Conservation (phyloP, 257 asterid genomes). For the Fraxinus americana region DNA sequence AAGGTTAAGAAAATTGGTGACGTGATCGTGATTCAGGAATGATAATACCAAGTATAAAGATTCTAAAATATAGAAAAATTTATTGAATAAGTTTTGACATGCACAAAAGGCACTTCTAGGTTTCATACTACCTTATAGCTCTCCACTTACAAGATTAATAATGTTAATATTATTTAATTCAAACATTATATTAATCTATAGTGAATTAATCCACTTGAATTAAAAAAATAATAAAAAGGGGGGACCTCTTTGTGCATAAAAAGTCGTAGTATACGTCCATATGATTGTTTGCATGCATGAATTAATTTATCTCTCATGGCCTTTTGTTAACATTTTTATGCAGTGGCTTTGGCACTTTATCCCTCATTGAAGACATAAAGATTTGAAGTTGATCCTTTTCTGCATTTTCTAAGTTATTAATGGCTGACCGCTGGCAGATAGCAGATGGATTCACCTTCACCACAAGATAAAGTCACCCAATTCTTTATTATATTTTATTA, state of each 20-base stretch:
- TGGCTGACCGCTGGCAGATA: constrained; percentile 8
- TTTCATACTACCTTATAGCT: too few species aligned
- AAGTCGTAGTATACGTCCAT: background rate
- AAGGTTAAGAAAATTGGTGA: too few species aligned
- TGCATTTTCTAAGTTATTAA: background rate
- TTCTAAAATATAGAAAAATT: too few species aligned
- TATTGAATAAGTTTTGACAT: too few species aligned
- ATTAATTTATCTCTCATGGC: background rate
- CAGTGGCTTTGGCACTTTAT: constrained; percentile 37
- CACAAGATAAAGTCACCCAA: background rate
- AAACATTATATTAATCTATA: too few species aligned
- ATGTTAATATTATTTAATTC: too few species aligned
- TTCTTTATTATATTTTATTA: background rate
- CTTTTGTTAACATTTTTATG: constrained; percentile 34
- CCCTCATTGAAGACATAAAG: constrained; percentile 30
- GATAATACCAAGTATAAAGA: too few species aligned
- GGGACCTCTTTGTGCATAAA: constrained; percentile 38
- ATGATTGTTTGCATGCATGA: constrained; percentile 35
- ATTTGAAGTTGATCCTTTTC: constrained; percentile 19
- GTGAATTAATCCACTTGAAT: background rate
- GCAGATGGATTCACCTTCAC: background rate
- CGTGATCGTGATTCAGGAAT: too few species aligned
- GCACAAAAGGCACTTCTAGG: too few species aligned
- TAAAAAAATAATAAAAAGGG: constrained; percentile 27
- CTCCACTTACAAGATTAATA: too few species aligned